These are phyloP conservation scores for Stachybotrys elegans DNA, from an alignment of 2,329 filamentous ascomycete genomes.

Conservation along the genomic window DNA sequence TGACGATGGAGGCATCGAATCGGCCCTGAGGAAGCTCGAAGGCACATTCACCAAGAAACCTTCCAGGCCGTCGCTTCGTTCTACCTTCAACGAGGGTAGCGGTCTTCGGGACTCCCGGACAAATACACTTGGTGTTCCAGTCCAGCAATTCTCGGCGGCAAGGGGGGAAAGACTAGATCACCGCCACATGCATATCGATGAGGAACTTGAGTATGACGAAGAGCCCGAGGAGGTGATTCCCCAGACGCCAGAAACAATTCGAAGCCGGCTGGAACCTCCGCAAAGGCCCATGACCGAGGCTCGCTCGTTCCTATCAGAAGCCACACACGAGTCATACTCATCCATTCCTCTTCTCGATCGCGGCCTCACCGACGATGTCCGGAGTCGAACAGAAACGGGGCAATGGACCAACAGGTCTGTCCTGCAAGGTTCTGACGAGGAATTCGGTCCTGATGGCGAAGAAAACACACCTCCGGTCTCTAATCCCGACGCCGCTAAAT, in stretches of 20 bases:
- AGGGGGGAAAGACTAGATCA: constrained; percentile 39
- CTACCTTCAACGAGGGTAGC: background rate
- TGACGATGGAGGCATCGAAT: constrained; percentile 82
- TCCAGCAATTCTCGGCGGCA: constrained; percentile 1
- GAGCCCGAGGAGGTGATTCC: constrained; percentile 11
- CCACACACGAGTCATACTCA: constrained; percentile 69
- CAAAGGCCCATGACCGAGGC: constrained; percentile 27
- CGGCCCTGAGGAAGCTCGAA: constrained; percentile 87
- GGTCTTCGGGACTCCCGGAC: background rate
- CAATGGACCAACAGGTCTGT: constrained; percentile 54
- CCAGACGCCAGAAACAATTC: constrained; percentile 13
- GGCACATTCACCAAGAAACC: constrained; percentile 66
- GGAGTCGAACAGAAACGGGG: constrained; percentile 31
- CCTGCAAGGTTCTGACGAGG: constrained; percentile 42
- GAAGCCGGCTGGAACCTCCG: constrained; percentile 14
- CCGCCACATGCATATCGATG: constrained; percentile 38
- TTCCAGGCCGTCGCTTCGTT: constrained; percentile 26
- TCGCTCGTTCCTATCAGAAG: constrained; percentile 49
- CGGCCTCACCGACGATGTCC: constrained; percentile 49
- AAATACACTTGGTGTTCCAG: background rate
- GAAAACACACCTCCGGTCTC: constrained; percentile 12
- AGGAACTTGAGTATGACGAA: constrained; percentile 26
- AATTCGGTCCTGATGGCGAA: constrained; percentile 17
- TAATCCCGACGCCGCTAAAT: constrained; percentile 9
- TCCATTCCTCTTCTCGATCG: constrained; percentile 74